Conservation (phyloP, 2,329 filamentous ascomycete species). For the Hymenoscyphus repandus region DNA sequence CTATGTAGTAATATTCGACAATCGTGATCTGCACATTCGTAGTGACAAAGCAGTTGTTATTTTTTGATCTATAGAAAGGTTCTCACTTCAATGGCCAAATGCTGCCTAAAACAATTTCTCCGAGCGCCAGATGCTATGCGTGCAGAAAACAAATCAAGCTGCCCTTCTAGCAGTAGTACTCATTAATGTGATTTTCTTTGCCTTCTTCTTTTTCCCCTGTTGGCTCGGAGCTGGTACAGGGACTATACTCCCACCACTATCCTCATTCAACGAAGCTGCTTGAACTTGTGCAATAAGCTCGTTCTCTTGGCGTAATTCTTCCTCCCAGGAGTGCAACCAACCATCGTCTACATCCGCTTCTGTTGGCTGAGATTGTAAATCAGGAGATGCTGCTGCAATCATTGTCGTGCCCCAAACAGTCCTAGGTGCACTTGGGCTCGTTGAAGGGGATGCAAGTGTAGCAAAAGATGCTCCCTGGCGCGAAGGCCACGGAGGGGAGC, state of each 20-base stretch:
- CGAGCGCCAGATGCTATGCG: neutral
- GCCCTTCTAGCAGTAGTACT: conserved; percentile 47
- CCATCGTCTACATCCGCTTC: conserved; percentile 58
- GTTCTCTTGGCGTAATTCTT: conserved; percentile 59
- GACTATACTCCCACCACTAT: conserved; percentile 10
- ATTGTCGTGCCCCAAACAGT: conserved; percentile 92
- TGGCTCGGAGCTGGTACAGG: conserved; percentile 8
- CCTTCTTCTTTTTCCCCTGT: conserved; percentile 61
- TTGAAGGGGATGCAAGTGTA: conserved; percentile 70
- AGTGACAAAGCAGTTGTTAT: too few species aligned
- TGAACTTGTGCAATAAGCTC: conserved; percentile 54
- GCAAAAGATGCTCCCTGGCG: conserved; percentile 58
- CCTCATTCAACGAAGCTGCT: conserved; percentile 41
- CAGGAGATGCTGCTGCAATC: conserved; percentile 53
- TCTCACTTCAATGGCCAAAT: too few species aligned
- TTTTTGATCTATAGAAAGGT: too few species aligned
- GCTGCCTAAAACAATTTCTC: neutral
- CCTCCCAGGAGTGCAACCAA: conserved; percentile 81
- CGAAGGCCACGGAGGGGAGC: conserved; percentile 47
- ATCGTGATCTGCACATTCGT: too few species aligned
- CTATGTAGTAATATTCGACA: too few species aligned
- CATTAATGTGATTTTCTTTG: conserved; percentile 69
- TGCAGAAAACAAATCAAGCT: conserved; percentile 26
- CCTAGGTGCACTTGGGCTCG: conserved; percentile 67
- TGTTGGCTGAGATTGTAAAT: conserved; percentile 35